Evolutionary conservation across 768 basidiomycete genomes (phyloP).

Genomic region (Hydnomerulius pinastri): DNA sequence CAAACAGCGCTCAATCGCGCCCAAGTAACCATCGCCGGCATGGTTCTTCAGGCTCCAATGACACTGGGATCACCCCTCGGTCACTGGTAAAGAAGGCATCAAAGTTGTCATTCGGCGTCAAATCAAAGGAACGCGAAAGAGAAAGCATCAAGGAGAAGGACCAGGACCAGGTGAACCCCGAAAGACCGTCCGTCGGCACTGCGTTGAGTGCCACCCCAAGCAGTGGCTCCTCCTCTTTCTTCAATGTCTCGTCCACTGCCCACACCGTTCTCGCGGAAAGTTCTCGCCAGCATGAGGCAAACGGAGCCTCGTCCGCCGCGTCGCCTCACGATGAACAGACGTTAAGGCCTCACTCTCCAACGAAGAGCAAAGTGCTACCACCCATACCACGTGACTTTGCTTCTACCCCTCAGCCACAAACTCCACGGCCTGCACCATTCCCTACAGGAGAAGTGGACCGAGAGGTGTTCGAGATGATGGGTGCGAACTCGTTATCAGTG

Average conservation of each 20-base stretch:
- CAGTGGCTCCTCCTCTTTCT: slow-evolving; percentile 82
- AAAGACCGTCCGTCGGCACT: slow-evolving; percentile 47
- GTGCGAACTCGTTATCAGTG: slow-evolving; percentile 80
- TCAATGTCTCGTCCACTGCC: slow-evolving; percentile 70
- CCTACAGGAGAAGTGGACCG: slow-evolving; percentile 69
- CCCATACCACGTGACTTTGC: slow-evolving; percentile 79
- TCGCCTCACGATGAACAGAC: slow-evolving; percentile 32
- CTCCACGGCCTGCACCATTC: slow-evolving; percentile 52
- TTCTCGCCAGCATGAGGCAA: slow-evolving; percentile 28
- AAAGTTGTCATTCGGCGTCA: slow-evolving; percentile 75
- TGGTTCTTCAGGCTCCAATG: slow-evolving; percentile 52
- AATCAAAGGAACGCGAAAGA: slow-evolving; percentile 51
- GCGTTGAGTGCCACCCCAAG: slow-evolving; percentile 66
- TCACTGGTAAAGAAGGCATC: slow-evolving; percentile 74
- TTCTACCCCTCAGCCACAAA: slow-evolving; percentile 29
- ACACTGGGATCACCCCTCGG: slow-evolving; percentile 49
- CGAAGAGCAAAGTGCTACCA: slow-evolving; percentile 67
- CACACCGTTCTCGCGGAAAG: slow-evolving; percentile 41
- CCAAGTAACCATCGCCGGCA: slow-evolving; percentile 42
- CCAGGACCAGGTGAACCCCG: slow-evolving; percentile 36
- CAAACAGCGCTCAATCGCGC: slow-evolving; percentile 37
- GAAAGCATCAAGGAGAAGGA: slow-evolving; percentile 48
- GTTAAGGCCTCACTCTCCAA: slow-evolving; percentile 50
- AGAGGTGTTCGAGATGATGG: slow-evolving; percentile 72
- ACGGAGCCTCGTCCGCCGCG: slow-evolving; percentile 22